Base-by-base conservation (phyloP, 2,329 filamentous ascomycete species). In the Fusarium haematococcum region DNA sequence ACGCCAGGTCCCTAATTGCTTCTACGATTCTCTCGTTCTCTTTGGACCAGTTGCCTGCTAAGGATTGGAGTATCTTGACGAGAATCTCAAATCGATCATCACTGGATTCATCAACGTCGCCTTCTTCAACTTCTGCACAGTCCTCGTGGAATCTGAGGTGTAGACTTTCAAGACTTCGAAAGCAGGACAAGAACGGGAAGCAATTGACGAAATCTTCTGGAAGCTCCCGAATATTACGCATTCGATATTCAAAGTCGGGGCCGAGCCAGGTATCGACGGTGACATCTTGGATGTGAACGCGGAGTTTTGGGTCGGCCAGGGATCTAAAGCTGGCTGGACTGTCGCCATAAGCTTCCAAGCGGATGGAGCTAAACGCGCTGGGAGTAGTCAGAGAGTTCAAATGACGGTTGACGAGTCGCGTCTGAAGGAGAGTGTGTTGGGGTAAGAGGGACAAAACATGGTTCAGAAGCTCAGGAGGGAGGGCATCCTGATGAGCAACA, bases 361-460 rank as follows among this genome's bases (percentile, higher is more conserved):
- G 25, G 14, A 73, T 3, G 2, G 13, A 41, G 6, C 16, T 33
- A 8, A 70, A 67, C 1, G 37, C 50, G 0, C 35, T 16, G 5
- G 20, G 41, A 0, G 71, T 68, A 2, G 57, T 52, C 23, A 81
- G 80, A 32, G 79, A 77, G 27, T 65, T 80, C 18, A 79, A 79
- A 39, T 79, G 78, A 32, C 76, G 79, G 8, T 71, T 82, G 14
- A 80, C 78, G 11, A 80, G 77, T 63, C 70, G 83, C 30, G 84
- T 6, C 1, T 9, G 2, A 2, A 63, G 33, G 0, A 70, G 27
- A 4, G 43, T 32, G 8, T 14, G 1, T 6, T 56, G 62, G 0
- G 56, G 35, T 0, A 60, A 1, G 4, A 23, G 5, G 10, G 11
- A 23, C 2, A 45, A 41, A 6, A 70, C 20, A 2, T 23, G 11